A percentile compares a stretch with the other conserved stretches of the same genome.
Evolutionary conservation across 106 monocot species (phyloP).

Genomic region (Phalaenopsis equestris): DNA sequence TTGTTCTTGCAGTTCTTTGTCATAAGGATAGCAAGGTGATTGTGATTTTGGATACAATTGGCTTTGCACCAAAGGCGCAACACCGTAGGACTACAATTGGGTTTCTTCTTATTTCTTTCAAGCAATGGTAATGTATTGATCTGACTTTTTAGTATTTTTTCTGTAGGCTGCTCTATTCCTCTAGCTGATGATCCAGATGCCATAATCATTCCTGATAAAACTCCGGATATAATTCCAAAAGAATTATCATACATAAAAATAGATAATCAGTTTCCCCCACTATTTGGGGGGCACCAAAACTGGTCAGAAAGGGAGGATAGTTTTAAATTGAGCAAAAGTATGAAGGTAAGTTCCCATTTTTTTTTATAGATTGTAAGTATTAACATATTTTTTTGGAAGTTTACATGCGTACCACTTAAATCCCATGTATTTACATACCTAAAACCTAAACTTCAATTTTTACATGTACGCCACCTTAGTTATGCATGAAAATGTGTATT

Average conservation of each 20-base stretch:
- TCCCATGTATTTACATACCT: no score
- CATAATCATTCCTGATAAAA: slow-evolving; percentile 65
- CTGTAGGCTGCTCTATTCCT: slow-evolving; percentile 76
- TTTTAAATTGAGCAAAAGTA: slow-evolving; percentile 71
- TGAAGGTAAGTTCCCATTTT: slow-evolving; percentile 53
- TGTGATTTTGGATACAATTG: slow-evolving; percentile 45
- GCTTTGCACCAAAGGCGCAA: slow-evolving; percentile 36
- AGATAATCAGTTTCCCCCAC: slow-evolving; percentile 38
- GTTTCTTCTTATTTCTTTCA: slow-evolving; percentile 2
- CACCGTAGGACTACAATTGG: slow-evolving; percentile 48
- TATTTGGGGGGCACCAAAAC: slow-evolving; percentile 92
- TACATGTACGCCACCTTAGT: no score
- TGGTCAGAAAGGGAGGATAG: slow-evolving; percentile 85
- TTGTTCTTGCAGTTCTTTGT: slow-evolving; percentile 50
- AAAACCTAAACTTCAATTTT: no score
- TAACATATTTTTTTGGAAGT: no score
- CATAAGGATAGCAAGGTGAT: slow-evolving; percentile 60
- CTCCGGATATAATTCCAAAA: slow-evolving; percentile 44
- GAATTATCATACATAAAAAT: slow-evolving; percentile 44
- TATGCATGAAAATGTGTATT: no score
- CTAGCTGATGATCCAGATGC: slow-evolving; percentile 69
- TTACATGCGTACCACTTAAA: no score
- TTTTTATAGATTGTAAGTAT: background rate
- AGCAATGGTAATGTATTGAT: background rate
- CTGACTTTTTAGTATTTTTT: slow-evolving; percentile 10